These are phyloP conservation scores for Friedmanniomyces endolithicus DNA, from an alignment of 495 filamentous ascomycete genomes.

Conservation along the genomic window DNA sequence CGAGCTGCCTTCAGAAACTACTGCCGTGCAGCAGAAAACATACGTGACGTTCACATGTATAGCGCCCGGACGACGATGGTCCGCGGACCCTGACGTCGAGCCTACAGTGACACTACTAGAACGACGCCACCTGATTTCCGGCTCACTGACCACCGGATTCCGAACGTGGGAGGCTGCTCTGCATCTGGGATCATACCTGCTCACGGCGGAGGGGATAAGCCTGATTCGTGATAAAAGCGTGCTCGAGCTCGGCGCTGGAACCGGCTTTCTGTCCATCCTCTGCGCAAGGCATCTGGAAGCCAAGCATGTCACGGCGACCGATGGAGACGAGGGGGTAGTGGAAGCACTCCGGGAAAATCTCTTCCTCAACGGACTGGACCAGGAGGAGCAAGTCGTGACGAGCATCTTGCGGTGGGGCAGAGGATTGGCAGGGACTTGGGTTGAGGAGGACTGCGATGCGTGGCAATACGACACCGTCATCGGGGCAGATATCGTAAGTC, in stretches of 20 bases:
- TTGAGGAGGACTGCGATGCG: conserved; percentile 18
- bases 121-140: conserved; percentile 59
- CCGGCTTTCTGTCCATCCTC: conserved; percentile 71
- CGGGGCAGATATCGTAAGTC: conserved; percentile 32
- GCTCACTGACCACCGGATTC: conserved; percentile 67
- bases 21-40: conserved; percentile 59
- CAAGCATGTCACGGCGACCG: conserved; percentile 55
- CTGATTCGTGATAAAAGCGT: conserved; percentile 47
- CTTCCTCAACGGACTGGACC: conserved; percentile 50
- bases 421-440: conserved; percentile 13
- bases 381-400: conserved; percentile 31
- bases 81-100: conserved; percentile 5
- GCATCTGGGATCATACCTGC: conserved; percentile 67
- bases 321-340: conserved; percentile 65
- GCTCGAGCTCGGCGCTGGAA: conserved; percentile 82
- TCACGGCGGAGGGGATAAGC: conserved; percentile 29
- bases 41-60: conserved; percentile 53
- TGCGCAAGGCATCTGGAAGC: conserved; percentile 64
- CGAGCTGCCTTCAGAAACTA: conserved; percentile 45
- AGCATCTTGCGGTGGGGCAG: conserved; percentile 51
- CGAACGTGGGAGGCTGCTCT: conserved; percentile 91
- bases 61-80: not conserved
- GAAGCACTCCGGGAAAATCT: conserved; percentile 55
- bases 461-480: conserved; percentile 27
- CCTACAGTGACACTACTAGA: conserved; percentile 50